Conservation (phyloP, 106 monocot species). For the Triglochin maritima region DNA sequence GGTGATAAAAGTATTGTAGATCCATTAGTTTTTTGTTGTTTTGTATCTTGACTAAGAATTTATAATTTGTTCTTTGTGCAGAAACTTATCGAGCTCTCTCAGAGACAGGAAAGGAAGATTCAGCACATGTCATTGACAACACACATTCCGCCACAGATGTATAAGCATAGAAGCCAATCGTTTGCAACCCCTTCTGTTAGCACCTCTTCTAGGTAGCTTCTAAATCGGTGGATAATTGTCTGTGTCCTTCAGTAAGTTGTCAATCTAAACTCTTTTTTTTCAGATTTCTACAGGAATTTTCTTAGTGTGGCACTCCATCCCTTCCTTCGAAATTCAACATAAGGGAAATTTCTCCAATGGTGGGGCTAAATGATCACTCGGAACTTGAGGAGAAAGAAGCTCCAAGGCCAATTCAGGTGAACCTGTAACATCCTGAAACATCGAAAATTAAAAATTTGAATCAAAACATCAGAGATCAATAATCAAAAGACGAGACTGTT, state of each 20-base stretch:
- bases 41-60: not conserved
- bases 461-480: no score
- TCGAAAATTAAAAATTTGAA: no score
- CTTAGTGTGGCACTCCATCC: conserved; percentile 4
- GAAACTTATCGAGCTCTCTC: conserved; percentile 57
- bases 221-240: not conserved
- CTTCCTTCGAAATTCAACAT: conserved; percentile 14
- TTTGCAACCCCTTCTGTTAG: conserved; percentile 20
- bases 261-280: not conserved
- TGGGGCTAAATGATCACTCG: conserved; percentile 20
- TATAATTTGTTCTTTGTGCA: conserved; percentile 10
- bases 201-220: conserved; percentile 1
- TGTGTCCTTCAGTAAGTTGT: no score
- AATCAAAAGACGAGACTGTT: no score
- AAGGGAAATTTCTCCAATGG: conserved; percentile 26
- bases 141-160: conserved; percentile 46
- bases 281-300: conserved; percentile 13
- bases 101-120: conserved; percentile 58
- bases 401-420: not conserved
- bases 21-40: not conserved
- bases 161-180: conserved; percentile 10
- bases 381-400: not conserved
- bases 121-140: conserved; percentile 78
- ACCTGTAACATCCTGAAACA: no score
- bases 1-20: no score